phyloP scores from a whole-genome alignment of 257 asterid species.

The Anisodus tanguticus region DNA sequence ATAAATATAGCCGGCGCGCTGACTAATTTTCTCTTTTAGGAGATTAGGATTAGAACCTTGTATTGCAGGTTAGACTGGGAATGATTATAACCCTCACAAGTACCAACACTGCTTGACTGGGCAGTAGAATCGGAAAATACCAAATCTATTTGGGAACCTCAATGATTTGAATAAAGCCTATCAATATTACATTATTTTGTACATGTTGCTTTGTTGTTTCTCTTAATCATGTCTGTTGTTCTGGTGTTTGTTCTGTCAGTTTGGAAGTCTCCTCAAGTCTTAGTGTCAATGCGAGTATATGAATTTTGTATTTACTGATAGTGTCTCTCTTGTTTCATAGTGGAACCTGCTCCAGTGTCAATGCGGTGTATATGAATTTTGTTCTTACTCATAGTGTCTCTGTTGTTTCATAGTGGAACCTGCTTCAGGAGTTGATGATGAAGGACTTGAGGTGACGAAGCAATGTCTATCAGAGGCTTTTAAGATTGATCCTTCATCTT shows the following conservation, averaged over 20 bases:
- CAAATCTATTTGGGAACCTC: not conserved
- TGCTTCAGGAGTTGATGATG: slow-evolving; percentile 62
- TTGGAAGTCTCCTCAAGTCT: slow-evolving; percentile 13
- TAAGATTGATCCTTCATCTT: slow-evolving; percentile 62
- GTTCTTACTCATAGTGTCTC: not conserved
- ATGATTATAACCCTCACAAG: not conserved
- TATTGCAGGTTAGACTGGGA: not conserved
- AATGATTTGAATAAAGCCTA: slow-evolving; percentile 2
- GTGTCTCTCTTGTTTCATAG: slow-evolving; percentile 37
- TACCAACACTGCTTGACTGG: not conserved
- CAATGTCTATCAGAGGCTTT: slow-evolving; percentile 80
- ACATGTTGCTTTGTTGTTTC: not conserved
- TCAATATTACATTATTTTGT: not conserved
- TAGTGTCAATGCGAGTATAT: not conserved
- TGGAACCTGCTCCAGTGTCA: slow-evolving; percentile 54
- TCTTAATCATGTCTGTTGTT: not conserved
- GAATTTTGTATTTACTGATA: not conserved
- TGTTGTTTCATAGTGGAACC: slow-evolving; percentile 59
- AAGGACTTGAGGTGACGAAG: slow-evolving; percentile 77
- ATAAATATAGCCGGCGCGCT: not conserved
- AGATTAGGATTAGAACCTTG: not conserved
- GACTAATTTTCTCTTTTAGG: not conserved
- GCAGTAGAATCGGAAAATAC: slow-evolving; percentile 19
- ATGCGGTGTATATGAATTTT: not conserved
- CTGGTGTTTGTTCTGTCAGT: slow-evolving; percentile 2